Base-by-base conservation (phyloP, 305 asterid species). In the Fraxinus ornus region DNA sequence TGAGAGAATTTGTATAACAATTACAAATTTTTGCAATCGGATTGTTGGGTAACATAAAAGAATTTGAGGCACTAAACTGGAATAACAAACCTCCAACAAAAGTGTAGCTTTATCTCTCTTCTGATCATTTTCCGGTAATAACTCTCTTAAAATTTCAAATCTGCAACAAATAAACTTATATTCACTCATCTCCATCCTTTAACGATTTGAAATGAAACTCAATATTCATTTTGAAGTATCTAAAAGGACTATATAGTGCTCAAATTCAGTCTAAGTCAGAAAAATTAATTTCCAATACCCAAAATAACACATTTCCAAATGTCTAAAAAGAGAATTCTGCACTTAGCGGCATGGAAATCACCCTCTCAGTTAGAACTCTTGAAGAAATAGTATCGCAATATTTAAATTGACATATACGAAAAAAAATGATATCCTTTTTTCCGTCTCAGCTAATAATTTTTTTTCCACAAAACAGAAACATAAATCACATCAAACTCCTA, bases 31-130 rank as follows among this genome's bases (percentile, higher is more conserved):
- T 60, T 68, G 32, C 52, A 72, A 80, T 32, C 33, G 33, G 24
- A 84, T n/a, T 44, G 75, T 6, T 8, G 17, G n/a, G n/a, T 66
- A 75, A 68, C 44, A 79, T 0, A 60, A 75, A 60, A 79, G 30
- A 68, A 35, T 55, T 33, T 15, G 55, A 55, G 72, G 78, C 77
- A 71, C 81, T 55, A 81, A 70, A 82, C 62, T 72, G 80, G 64
- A 77, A 72, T 8, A 77, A 83, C 84, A 78, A 80, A 92, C 97
- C 98, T 94, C 97, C 85, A 92, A 87, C 84, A 94, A 86, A 78
- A 94, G 92, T 64, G 97, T 91, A 84, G 97, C 98, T 84, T 91
- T 92, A 78, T 93, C 97, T 79, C 95, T 85, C 90, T 92, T 92
- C 84, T 89, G 94, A 86, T 94, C 98, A 89, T 81, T 93, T 87